These are phyloP conservation scores for Aaosphaeria pasadenensis DNA, from an alignment of 2,329 filamentous ascomycete species.

Conservation along the genomic window DNA sequence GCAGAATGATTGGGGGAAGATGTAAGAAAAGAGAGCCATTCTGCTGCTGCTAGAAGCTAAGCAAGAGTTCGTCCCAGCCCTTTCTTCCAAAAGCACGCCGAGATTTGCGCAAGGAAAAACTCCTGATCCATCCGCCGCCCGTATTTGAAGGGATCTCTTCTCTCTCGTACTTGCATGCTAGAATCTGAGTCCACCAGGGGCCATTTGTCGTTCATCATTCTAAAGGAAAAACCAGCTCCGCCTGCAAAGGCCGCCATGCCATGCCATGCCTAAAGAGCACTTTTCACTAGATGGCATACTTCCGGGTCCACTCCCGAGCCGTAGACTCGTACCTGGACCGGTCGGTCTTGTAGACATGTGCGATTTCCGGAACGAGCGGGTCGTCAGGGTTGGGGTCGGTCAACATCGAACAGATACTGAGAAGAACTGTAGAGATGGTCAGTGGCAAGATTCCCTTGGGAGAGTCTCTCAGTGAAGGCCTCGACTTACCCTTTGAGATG, in stretches of 20 bases:
- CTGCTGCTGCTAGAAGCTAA: constrained; percentile 32
- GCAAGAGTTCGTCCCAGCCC: constrained; percentile 28
- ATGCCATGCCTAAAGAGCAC: no score
- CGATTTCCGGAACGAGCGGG: constrained; percentile 96
- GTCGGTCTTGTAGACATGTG: constrained; percentile 99
- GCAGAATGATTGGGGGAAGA: constrained; percentile 9
- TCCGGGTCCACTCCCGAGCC: constrained; percentile 96
- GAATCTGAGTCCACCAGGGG: no score
- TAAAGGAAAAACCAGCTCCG: neutral
- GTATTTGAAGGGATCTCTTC: no score
- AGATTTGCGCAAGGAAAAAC: constrained; percentile 15
- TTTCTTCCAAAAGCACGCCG: constrained; percentile 21
- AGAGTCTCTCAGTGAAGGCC: neutral
- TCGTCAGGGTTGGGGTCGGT: constrained; percentile 99
- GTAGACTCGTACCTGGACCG: constrained; percentile 93
- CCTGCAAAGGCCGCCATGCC: neutral
- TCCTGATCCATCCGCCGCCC: constrained; percentile 4
- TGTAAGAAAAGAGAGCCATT: constrained; percentile 17
- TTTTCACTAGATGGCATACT: constrained; percentile 86
- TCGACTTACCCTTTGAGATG: constrained; percentile 89
- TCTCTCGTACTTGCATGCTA: no score
- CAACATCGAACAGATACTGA: constrained; percentile 99
- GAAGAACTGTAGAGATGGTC: constrained; percentile 63
- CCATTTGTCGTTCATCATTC: constrained; percentile 9
- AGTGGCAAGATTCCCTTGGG: constrained; percentile 10